phyloP scores from a whole-genome alignment of 108 stramenopile genomes.

The Skeletonema potamos region DNA sequence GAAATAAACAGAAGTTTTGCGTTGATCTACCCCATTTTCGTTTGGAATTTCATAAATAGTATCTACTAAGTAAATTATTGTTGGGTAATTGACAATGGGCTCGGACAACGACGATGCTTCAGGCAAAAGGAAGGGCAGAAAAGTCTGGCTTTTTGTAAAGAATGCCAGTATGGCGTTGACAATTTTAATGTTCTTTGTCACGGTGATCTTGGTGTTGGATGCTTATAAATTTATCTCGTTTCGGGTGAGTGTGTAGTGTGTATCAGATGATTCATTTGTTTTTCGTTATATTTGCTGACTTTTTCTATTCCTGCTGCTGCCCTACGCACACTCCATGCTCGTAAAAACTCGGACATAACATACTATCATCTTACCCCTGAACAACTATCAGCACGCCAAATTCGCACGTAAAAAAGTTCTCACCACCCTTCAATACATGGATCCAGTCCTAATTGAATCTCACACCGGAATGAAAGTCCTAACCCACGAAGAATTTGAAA shows the following conservation, averaged over 20 bases:
- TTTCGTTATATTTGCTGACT: not conserved
- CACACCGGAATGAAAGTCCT: slow-evolving; percentile 43
- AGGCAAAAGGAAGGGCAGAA: slow-evolving; percentile 31
- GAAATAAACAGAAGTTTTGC: too few species aligned
- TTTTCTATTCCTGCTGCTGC: not conserved
- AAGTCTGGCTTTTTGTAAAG: slow-evolving; percentile 32
- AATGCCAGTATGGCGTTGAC: slow-evolving; percentile 26
- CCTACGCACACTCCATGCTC: not conserved
- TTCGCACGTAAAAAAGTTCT: slow-evolving; percentile 40
- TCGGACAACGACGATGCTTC: slow-evolving; percentile 20
- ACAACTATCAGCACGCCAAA: slow-evolving; percentile 30
- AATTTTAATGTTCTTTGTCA: slow-evolving; percentile 16
- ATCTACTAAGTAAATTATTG: too few species aligned
- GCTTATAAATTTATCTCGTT: slow-evolving; percentile 42
- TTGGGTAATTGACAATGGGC: slow-evolving; percentile 13
- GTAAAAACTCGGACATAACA: not conserved
- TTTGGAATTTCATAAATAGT: too few species aligned
- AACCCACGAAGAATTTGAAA: slow-evolving; percentile 16
- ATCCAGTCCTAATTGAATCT: slow-evolving; percentile 36
- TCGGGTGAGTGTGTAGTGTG: slow-evolving; percentile 15
- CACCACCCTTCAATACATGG: slow-evolving; percentile 36
- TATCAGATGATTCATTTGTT: not conserved
- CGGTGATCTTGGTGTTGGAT: slow-evolving; percentile 24
- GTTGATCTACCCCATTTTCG: too few species aligned
- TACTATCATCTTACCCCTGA: not conserved